These are phyloP conservation scores for Biscogniauxia marginata DNA, from an alignment of 2,329 filamentous ascomycete species.

Conservation along the genomic window DNA sequence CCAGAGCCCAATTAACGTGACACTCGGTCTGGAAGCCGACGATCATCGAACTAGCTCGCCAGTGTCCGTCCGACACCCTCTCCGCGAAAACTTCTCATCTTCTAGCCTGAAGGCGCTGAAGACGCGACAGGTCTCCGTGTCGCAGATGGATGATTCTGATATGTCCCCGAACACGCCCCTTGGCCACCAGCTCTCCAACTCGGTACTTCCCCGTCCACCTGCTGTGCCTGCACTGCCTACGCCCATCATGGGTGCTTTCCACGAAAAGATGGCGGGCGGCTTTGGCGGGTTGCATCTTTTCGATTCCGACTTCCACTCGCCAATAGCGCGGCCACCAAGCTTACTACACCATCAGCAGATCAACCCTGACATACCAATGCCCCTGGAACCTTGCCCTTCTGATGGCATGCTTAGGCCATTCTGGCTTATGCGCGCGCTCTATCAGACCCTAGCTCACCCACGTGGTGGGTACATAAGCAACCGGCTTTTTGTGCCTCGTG, in stretches of 20 bases:
- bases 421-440: constrained; percentile 94
- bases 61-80: constrained; percentile 43
- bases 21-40: constrained; percentile 34
- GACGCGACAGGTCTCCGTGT: constrained; percentile 69
- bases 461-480: constrained; percentile 89
- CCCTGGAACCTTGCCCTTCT: constrained; percentile 87
- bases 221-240: constrained; percentile 66
- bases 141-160: constrained; percentile 62
- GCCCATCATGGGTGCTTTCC: constrained; percentile 62
- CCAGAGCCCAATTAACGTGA: constrained; percentile 31
- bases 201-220: constrained; percentile 47
- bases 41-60: constrained; percentile 53
- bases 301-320: constrained; percentile 75
- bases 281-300: constrained; percentile 76
- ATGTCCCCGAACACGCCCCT: constrained; percentile 73
- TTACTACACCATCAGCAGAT: constrained; percentile 60
- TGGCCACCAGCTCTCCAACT: constrained; percentile 60
- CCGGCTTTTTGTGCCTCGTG: constrained; percentile 86
- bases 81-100: constrained; percentile 69
- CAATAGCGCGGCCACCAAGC: constrained; percentile 55
- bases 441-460: constrained; percentile 88
- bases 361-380: constrained; percentile 62
- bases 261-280: constrained; percentile 54
- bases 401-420: constrained; percentile 90
- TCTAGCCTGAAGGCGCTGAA: constrained; percentile 71